Percentiles rank a stretch among this genome's conserved stretches.
Evolutionary conservation across 768 basidiomycete species (phyloP).

Genomic region (Lactarius hatsudake): DNA sequence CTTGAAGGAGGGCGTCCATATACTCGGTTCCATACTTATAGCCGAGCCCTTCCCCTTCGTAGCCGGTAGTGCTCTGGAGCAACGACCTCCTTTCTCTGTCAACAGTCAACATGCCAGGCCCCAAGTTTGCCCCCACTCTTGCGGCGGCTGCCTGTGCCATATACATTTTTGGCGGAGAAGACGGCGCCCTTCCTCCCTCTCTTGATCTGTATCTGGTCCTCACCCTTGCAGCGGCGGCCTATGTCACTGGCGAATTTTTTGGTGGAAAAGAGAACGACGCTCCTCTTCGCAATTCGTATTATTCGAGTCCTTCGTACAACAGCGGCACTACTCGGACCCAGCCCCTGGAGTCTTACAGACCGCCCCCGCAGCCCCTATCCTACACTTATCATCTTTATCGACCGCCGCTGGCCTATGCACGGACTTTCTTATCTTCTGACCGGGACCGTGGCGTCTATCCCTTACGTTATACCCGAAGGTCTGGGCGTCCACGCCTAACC

Average conservation of each 20-base stretch:
- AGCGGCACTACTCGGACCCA: neutral
- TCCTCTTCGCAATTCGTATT: neutral
- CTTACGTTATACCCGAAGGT: neutral
- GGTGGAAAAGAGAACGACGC: no score
- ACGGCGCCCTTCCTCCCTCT: neutral
- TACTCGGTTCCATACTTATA: neutral
- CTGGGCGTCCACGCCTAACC: neutral
- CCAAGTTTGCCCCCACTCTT: neutral
- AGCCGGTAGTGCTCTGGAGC: neutral
- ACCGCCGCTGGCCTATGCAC: neutral
- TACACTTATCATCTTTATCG: neutral
- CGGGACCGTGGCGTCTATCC: neutral
- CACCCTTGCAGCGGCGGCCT: neutral
- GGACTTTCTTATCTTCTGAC: neutral
- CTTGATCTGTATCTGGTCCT: no score
- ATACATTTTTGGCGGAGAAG: neutral
- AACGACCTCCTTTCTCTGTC: neutral
- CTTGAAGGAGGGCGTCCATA: neutral
- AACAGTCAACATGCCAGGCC: conserved; percentile 1
- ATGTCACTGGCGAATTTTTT: neutral
- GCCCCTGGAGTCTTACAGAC: neutral
- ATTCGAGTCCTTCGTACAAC: neutral
- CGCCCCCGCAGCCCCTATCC: neutral
- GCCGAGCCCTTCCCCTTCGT: neutral
- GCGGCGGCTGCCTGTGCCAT: neutral